Evolutionary conservation across 768 basidiomycete genomes (phyloP), one percentile per base, ranked within the genome.

Genomic region (Pleurotus giganteus): DNA sequence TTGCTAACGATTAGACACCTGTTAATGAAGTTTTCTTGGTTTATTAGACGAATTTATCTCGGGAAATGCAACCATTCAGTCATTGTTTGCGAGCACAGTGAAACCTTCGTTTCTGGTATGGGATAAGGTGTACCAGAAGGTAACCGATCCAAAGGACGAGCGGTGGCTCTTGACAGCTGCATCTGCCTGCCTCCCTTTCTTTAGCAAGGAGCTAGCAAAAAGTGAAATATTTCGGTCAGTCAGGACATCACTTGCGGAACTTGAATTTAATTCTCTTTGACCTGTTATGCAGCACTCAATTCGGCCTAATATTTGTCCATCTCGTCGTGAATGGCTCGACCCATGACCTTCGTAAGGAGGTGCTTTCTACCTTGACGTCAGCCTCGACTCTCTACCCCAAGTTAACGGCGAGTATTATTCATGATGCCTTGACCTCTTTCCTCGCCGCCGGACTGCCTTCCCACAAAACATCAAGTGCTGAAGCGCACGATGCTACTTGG

Each of bases 41-140:
- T 24, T 47, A 29, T 15, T 57, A 71, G 86, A 74, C 51, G 75
- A 81, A 46, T 50, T 73, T 8, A 74, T 82, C 19, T 71, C 78
- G 21, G 74, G 71, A 59, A 84, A 84, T 64, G 47, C 77, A 26
- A 67, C 69, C 2, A 58, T 82, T n/a, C 73, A 77, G 29, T 69
- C 76, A 1, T 66, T 89, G n/a, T 64, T 67, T 15, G 67, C 83
- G 0, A 71, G 74, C 12, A 63, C 72, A 11, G 71, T 80, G 21
- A 97, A 93, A 65, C 89, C 92, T 0, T 87, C 89, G 1, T 97
- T 97, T 71, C 68, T 98, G 36, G 61, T 95, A 12, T 92, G 84
- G 83, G 94, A 96, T 51, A 94, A 90, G 66, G 84, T 91, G 0
- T 94, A 92, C 62, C 82, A 86, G 56, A 93, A 91, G 65, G 59